These are phyloP conservation scores for Ilex asprella DNA, from an alignment of 257 asterid species.

Conservation along the genomic window DNA sequence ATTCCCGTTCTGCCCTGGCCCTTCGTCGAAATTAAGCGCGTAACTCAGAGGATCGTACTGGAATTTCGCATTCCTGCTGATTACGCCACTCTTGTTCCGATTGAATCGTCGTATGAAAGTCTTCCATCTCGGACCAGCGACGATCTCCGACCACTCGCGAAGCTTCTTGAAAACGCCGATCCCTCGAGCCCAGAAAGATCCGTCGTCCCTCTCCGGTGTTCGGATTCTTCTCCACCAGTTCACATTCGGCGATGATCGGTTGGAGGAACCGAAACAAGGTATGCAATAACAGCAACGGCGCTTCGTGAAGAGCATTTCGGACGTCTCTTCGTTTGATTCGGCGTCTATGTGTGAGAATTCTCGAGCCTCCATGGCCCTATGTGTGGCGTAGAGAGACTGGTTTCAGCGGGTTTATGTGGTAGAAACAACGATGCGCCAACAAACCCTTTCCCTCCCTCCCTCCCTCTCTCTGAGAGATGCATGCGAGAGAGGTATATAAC, in stretches of 20 bases:
- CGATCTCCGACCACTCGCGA: conserved; percentile 86
- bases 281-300: conserved; percentile 54
- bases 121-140: conserved; percentile 85
- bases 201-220: conserved; percentile 8
- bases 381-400: background rate
- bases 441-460: background rate
- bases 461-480: background rate
- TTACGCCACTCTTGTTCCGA: conserved; percentile 40
- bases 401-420: background rate
- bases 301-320: conserved; percentile 28
- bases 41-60: conserved; percentile 74
- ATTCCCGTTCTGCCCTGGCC: conserved; percentile 45
- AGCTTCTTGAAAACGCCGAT: conserved; percentile 52
- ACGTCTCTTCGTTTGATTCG: conserved; percentile 22
- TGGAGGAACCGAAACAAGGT: conserved; percentile 30
- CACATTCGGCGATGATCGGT: conserved; percentile 5
- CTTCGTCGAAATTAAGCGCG: conserved; percentile 77
- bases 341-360: conserved; percentile 31
- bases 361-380: conserved; percentile 31
- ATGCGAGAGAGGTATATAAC: background rate
- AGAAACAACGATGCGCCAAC: background rate
- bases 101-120: conserved; percentile 76
- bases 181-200: conserved; percentile 47
- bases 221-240: conserved; percentile 55
- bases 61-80: conserved; percentile 33